phyloP scores from a whole-genome alignment of 164 flowering plant genomes.

The Aristolochia contorta region DNA sequence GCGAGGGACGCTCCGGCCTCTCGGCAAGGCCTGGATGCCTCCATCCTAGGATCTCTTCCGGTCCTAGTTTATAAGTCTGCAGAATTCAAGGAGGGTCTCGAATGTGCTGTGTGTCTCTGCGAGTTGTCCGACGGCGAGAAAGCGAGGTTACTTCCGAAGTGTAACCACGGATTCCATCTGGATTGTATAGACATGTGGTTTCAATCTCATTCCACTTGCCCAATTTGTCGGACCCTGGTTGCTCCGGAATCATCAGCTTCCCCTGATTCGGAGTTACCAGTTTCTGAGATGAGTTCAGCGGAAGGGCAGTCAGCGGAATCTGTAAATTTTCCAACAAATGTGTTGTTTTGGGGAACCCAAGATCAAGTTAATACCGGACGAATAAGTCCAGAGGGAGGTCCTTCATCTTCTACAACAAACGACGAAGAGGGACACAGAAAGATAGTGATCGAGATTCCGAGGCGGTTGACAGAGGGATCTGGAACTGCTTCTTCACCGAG shows the following conservation, averaged over 20 bases:
- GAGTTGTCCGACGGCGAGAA: constrained; percentile 46
- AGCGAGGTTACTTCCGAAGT: constrained; percentile 38
- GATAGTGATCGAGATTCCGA: constrained; percentile 8
- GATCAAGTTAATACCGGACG: constrained; percentile 9
- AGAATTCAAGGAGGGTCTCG: constrained; percentile 33
- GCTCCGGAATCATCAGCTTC: background rate
- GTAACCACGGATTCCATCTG: constrained; percentile 60
- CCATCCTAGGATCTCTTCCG: constrained; percentile 14
- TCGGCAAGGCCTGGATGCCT: constrained; percentile 3
- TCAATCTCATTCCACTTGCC: constrained; percentile 58
- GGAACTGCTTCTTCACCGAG: constrained; percentile 28
- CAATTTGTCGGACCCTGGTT: constrained; percentile 39
- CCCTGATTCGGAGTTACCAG: background rate
- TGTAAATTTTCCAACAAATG: constrained; percentile 8
- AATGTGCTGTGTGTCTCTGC: constrained; percentile 52
- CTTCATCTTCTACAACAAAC: background rate
- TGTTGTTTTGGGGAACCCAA: constrained; percentile 10
- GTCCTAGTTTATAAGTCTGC: constrained; percentile 18
- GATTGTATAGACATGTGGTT: constrained; percentile 78
- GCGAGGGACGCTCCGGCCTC: constrained; percentile 25
- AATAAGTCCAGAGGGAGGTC: background rate
- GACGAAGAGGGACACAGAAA: background rate
- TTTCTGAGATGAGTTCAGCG: background rate
- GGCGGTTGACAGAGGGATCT: constrained; percentile 1
- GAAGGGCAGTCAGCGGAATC: constrained; percentile 5